Conservation (phyloP, 805 yeast genomes). For the Lipomyces chichibuensis region DNA sequence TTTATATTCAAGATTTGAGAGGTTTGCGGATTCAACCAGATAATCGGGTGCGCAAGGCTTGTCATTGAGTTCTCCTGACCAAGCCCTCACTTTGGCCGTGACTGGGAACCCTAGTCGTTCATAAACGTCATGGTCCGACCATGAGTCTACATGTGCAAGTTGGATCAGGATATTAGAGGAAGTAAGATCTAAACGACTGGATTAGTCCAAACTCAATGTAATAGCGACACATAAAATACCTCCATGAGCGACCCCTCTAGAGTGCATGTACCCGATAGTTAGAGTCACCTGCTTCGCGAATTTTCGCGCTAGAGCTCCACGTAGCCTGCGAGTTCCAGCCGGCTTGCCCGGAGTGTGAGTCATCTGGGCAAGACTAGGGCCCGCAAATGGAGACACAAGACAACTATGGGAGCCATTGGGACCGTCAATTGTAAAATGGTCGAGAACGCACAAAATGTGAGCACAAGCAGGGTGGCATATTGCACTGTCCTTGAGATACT, state of each 20-base stretch:
- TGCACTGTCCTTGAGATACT: slow-evolving; percentile 1
- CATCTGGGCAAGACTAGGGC: not conserved
- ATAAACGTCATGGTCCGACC: slow-evolving; percentile 1
- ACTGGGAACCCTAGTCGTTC: not conserved
- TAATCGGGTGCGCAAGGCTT: slow-evolving; percentile 41
- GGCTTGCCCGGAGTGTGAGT: not conserved
- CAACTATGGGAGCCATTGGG: not conserved
- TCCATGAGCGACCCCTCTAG: not conserved
- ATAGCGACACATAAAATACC: slow-evolving; percentile 38
- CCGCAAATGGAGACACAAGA: not conserved
- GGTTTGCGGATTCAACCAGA: slow-evolving; percentile 22
- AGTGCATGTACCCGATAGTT: not conserved
- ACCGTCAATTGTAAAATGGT: slow-evolving; percentile 1
- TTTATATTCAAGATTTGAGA: slow-evolving; percentile 38
- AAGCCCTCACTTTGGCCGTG: slow-evolving; percentile 48
- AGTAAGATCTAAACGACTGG: not conserved
- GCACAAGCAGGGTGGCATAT: not conserved
- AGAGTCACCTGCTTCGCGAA: not conserved
- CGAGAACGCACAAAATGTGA: not conserved
- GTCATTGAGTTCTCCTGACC: slow-evolving; percentile 50
- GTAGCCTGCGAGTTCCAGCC: not conserved
- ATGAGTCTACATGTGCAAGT: not conserved
- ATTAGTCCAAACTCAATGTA: slow-evolving; percentile 44
- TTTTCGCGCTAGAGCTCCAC: slow-evolving; percentile 1
- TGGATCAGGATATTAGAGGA: slow-evolving; percentile 2